phyloP scores from a whole-genome alignment of 345 rosid genomes.

The Sisymbrium irio region DNA sequence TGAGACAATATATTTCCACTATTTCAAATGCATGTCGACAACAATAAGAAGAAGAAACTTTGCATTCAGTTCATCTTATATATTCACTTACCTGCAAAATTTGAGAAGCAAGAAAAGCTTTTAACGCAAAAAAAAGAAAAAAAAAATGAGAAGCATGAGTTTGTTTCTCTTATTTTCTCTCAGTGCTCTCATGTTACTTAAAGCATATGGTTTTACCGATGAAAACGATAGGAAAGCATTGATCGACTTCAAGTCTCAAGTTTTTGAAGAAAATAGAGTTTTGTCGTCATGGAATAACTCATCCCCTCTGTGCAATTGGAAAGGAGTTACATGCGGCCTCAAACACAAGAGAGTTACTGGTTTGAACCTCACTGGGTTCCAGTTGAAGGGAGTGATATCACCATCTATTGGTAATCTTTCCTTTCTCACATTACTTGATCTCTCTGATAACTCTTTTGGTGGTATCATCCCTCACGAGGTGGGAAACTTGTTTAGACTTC shows the following conservation, averaged over 20 bases:
- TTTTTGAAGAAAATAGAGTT: too few species aligned
- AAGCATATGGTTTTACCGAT: too few species aligned
- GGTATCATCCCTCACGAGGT: too few species aligned
- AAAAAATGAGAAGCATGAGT: not conserved
- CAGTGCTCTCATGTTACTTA: not conserved
- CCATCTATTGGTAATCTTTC: not conserved
- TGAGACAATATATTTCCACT: too few species aligned
- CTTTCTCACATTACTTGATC: too few species aligned
- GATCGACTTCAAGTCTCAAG: not conserved
- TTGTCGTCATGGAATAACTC: not conserved
- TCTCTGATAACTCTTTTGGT: too few species aligned
- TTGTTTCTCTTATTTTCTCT: not conserved
- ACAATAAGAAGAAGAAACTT: not conserved
- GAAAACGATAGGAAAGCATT: not conserved
- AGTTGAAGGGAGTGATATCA: not conserved
- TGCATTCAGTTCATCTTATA: not conserved
- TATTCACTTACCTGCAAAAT: not conserved
- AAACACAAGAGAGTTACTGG: not conserved
- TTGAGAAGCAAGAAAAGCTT: not conserved
- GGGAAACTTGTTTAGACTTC: too few species aligned
- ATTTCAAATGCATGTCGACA: too few species aligned
- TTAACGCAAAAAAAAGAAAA: not conserved
- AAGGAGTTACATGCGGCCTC: not conserved
- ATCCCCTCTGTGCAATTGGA: not conserved
- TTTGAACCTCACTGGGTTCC: not conserved